phyloP scores from a whole-genome alignment of 164 flowering plant genomes.

The Umbellularia californica region DNA sequence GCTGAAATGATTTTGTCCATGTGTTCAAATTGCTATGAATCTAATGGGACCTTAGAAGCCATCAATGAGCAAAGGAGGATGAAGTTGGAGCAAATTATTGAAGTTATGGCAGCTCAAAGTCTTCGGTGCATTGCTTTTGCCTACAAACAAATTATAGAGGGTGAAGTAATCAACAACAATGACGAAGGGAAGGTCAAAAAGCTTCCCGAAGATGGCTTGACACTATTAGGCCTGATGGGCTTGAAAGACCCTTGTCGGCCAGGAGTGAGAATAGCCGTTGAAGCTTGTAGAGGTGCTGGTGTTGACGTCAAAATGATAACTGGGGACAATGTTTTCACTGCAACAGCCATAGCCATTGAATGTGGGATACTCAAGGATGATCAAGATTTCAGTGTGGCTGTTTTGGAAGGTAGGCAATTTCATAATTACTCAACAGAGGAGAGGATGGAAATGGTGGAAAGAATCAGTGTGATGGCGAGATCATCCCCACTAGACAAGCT shows the following conservation, averaged over 20 bases:
- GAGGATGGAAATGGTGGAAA: slow-evolving; percentile 29
- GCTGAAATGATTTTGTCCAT: slow-evolving; percentile 60
- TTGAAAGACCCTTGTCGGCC: slow-evolving; percentile 59
- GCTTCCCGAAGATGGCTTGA: slow-evolving; percentile 33
- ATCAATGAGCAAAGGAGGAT: slow-evolving; percentile 15
- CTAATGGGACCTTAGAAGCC: slow-evolving; percentile 7
- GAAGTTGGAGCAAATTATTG: slow-evolving; percentile 18
- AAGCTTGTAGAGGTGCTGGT: slow-evolving; percentile 45
- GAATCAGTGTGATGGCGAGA: slow-evolving; percentile 37
- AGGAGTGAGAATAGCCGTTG: slow-evolving; percentile 48
- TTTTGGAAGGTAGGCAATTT: slow-evolving; percentile 35
- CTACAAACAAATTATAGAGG: slow-evolving; percentile 9
- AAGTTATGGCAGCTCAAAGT: slow-evolving; percentile 32
- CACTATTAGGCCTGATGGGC: slow-evolving; percentile 46
- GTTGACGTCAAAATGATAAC: slow-evolving; percentile 60
- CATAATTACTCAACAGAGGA: slow-evolving; percentile 30
- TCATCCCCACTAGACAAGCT: slow-evolving; percentile 44
- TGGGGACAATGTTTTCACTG: slow-evolving; percentile 60
- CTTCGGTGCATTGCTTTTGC: slow-evolving; percentile 39
- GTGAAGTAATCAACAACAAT: slow-evolving; percentile 1
- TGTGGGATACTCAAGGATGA: slow-evolving; percentile 46
- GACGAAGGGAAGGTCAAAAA: neutral
- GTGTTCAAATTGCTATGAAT: slow-evolving; percentile 41
- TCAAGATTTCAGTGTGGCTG: slow-evolving; percentile 20
- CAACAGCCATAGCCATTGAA: slow-evolving; percentile 58